Evolutionary conservation across 306 rosid genomes (phyloP), one percentile per base, ranked within the genome.

Genomic region (Albizia julibrissin): DNA sequence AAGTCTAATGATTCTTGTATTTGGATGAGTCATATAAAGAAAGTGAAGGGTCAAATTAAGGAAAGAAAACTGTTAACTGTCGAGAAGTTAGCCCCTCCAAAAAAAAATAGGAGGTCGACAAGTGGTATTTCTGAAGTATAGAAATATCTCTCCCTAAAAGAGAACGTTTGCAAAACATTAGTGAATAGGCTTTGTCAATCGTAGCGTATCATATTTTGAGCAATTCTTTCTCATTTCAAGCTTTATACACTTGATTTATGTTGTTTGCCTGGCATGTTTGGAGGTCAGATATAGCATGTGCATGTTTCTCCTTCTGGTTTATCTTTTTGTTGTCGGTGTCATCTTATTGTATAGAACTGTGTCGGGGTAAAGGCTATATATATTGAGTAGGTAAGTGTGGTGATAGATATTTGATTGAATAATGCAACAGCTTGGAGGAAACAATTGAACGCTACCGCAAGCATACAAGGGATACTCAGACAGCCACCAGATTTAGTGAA

Each of bases 381-480:
- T 6, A 15, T 34, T 18, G 26, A 67, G 43, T 19, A 19, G 44
- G 14, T 18, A 19, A 67, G 6, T 18, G 12, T 18, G 14, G 10
- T 34, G 2, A 19, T 50, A 8, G 39, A 68, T 19, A 37, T 68
- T 68, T 15, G 11, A n/a, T 71, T 14, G 58, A 50, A 18, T 21
- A 40, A 40, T 14, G 39, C 22, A 43, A 10, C 87, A 89, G 92
- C 77, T 78, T 87, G 89, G 92, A 84, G 77, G 78, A 79, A 34
- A 87, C 91, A 7, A 77, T 91, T 65, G 94, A 87, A 64, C 94
- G 92, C 39, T 91, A 91, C 27, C 75, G 76, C 58, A 85, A 84
- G 83, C 86, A 87, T 15, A 37, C 81, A 34, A 91, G 83, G 56
- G 82, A 84, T 58, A 84, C 40, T 65, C 92, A 80, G 43, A 43